Evolutionary conservation across 2,329 filamentous ascomycete species (phyloP), one percentile per base, ranked within the genome.

Genomic region (Shiraia sp.): DNA sequence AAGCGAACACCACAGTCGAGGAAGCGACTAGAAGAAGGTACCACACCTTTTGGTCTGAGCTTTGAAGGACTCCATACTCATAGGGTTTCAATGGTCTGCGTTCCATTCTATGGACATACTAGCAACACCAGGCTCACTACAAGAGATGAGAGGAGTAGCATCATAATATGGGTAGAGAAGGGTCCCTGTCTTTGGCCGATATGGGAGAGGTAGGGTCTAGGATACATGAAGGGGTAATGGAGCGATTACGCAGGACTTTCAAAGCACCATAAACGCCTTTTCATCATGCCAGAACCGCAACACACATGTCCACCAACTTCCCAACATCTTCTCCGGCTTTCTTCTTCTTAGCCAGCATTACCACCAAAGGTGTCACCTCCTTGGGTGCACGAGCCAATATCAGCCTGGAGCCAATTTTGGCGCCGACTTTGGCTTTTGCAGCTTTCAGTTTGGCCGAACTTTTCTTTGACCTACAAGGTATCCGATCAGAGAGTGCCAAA

Each of bases 241-340:
- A 28, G 17, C 8, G 14, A 24, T 12, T 8, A 31, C 14, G 13
- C 12, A 45, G 26, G 28, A 43, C 35, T 29, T 32, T 24, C 31
- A 31, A 41, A 12, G 30, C 32, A 13, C 34, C 36, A 25, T 32
- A 13, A 23, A 36, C 35, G n/a, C n/a, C 10, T 4, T 9, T 13
- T 52, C 36, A 55, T 10, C 34, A 17, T 32, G 40, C 50, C 1
- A 36, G 42, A n/a, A 32, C 34, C 25, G 31, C 25, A 17, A 36
- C 25, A n/a, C 39, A 42, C 22, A 32, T 23, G n/a, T 28, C 10
- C 10, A 42, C 39, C 26, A 36, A 15, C 10, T 29, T 22, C 10
- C 19, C 15, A 14, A 63, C 48, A 32, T 60, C 54, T 8, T 38
- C 45, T 13, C 61, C 61, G 7, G 49, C 51, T 29, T 53, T 54